These are phyloP conservation scores for Protomyces inouyei DNA, from an alignment of 1,139 yeast genomes.

Conservation along the genomic window DNA sequence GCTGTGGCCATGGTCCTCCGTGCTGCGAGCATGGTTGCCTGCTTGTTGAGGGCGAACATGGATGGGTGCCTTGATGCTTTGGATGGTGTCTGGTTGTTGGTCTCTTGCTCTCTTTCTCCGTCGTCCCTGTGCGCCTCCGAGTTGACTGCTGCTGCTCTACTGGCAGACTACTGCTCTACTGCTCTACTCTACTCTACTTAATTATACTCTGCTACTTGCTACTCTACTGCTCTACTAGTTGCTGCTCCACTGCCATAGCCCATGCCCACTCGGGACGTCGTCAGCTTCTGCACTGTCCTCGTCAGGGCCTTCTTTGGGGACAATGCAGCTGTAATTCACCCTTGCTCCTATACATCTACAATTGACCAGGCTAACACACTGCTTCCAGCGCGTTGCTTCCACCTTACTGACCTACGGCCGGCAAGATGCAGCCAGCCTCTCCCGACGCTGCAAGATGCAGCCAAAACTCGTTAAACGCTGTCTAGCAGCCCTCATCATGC, in stretches of 20 bases:
- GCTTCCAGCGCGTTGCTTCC: constrained; percentile 35
- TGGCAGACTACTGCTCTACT: background rate
- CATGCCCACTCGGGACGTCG: background rate
- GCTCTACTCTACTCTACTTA: background rate
- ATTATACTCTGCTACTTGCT: background rate
- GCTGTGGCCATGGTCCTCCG: constrained; percentile 16
- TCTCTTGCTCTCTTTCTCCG: no score
- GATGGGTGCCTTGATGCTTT: background rate
- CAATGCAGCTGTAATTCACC: background rate
- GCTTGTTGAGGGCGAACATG: background rate
- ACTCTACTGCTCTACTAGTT: background rate
- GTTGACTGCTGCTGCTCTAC: no score
- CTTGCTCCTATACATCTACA: background rate
- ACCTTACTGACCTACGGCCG: constrained; percentile 41
- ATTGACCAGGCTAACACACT: background rate
- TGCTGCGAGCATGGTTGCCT: background rate
- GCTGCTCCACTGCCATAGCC: background rate
- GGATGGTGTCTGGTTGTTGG: no score
- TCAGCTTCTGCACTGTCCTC: background rate
- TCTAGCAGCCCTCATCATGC: constrained; percentile 43
- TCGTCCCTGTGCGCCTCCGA: no score
- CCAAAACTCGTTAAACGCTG: constrained; percentile 39
- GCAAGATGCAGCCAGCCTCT: constrained; percentile 38
- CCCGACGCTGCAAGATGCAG: constrained; percentile 37
- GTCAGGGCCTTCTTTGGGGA: background rate